Evolutionary conservation across 2,329 filamentous ascomycete genomes (phyloP).

Genomic region (Zymoseptoria crescenta): DNA sequence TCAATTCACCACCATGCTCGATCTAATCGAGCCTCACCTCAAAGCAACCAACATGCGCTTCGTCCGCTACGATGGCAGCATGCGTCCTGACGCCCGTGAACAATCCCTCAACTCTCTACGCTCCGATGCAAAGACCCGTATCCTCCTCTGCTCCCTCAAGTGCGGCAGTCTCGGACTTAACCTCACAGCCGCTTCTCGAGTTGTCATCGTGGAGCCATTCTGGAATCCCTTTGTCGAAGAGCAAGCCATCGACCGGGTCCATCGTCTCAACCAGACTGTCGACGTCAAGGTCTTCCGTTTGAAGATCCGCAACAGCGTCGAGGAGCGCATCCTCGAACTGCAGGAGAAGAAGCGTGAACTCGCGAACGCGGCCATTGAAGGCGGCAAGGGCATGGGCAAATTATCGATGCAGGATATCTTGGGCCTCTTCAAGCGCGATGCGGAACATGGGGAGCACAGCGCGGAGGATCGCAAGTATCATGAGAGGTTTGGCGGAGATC

Average conservation of each 20-base stretch:
- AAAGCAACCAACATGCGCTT: constrained; percentile 64
- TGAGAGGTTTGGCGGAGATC: constrained; percentile 27
- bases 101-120: constrained; percentile 72
- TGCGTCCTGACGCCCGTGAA: constrained; percentile 89
- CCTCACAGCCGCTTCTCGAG: constrained; percentile 83
- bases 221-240: constrained; percentile 99
- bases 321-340: constrained; percentile 87
- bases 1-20: constrained; percentile 96
- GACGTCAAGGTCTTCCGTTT: constrained; percentile 95
- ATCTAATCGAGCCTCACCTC: constrained; percentile 90
- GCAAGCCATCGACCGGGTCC: constrained; percentile 95
- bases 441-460: constrained; percentile 36
- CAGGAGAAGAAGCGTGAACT: constrained; percentile 90
- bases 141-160: constrained; percentile 87
- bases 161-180: constrained; percentile 91
- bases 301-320: constrained; percentile 77
- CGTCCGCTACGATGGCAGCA: constrained; percentile 87
- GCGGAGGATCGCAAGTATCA: constrained; percentile 37
- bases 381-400: constrained; percentile 70
- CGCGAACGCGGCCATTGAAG: constrained; percentile 86
- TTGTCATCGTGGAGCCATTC: constrained; percentile 93
- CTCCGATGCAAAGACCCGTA: constrained; percentile 64
- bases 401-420: constrained; percentile 90
- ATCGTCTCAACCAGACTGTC: constrained; percentile 92
- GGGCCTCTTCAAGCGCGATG: constrained; percentile 72